These are phyloP conservation scores for Ogataea populi-albae DNA, from an alignment of 805 yeast genomes.

Conservation along the genomic window DNA sequence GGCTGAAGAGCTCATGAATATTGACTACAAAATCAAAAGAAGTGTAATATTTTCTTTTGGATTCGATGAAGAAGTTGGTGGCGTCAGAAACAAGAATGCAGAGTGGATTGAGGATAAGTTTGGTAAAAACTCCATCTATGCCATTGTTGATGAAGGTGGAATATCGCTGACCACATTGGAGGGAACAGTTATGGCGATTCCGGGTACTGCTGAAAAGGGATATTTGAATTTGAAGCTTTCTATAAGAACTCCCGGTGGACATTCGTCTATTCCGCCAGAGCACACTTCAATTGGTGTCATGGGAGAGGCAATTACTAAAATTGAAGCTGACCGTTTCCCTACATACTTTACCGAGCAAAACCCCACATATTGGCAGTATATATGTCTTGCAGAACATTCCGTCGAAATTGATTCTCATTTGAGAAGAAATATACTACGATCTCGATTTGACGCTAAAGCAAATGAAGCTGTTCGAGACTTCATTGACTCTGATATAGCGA, in stretches of 20 bases:
- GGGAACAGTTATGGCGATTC: constrained; percentile 50
- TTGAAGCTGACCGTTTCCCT: constrained; percentile 57
- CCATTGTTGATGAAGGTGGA: constrained; percentile 71
- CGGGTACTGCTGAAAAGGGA: constrained; percentile 64
- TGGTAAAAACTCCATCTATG: constrained; percentile 56
- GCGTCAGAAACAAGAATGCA: constrained; percentile 43
- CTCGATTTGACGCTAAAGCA: constrained; percentile 35
- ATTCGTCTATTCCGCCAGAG: constrained; percentile 75
- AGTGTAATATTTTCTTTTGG: constrained; percentile 65
- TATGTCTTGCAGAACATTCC: constrained; percentile 55
- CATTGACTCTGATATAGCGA: constrained; percentile 18
- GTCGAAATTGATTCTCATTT: constrained; percentile 26
- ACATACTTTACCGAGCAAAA: constrained; percentile 47
- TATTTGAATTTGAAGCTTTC: constrained; percentile 41
- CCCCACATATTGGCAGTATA: constrained; percentile 51
- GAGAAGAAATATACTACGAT: constrained; percentile 33
- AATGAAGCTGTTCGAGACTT: constrained; percentile 35
- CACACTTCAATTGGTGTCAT: constrained; percentile 75
- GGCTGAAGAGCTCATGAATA: constrained; percentile 49
- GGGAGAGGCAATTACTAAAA: constrained; percentile 48
- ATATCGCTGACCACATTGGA: constrained; percentile 37
- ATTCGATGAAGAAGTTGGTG: constrained; percentile 73
- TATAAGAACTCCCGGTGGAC: constrained; percentile 70
- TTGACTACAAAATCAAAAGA: constrained; percentile 58
- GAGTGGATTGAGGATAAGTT: constrained; percentile 45